Conservation (phyloP, 192 early-diverging fungal species). For the Jimgerdemannia flammicorona region DNA sequence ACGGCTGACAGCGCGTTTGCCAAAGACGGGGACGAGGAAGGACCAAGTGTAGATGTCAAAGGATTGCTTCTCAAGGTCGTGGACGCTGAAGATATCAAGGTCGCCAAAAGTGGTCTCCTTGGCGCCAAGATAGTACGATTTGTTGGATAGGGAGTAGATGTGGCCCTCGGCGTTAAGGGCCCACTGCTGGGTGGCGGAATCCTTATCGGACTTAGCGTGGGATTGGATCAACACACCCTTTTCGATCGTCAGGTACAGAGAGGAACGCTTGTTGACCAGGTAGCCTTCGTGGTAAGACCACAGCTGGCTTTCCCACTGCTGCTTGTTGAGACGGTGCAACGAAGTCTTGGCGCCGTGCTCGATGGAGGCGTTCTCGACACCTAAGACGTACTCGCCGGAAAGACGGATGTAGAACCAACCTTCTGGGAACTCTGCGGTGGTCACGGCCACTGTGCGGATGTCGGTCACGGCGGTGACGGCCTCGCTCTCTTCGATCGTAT, state of each 20-base stretch:
- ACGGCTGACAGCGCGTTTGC: not conserved
- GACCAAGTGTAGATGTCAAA: constrained; percentile 22
- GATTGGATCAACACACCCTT: not conserved
- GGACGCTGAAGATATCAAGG: constrained; percentile 4
- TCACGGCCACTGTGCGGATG: not conserved
- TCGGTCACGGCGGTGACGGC: not conserved
- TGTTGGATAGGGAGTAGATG: constrained; percentile 10
- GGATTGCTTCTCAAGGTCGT: constrained; percentile 12
- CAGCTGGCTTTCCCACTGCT: constrained; percentile 11
- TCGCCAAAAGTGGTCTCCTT: constrained; percentile 12
- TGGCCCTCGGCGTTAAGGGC: constrained; percentile 10
- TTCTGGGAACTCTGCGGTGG: not conserved
- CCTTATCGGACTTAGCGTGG: not conserved
- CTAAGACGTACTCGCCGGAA: not conserved
- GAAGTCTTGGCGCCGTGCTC: not conserved
- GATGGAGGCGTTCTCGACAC: not conserved
- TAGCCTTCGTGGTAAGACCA: constrained; percentile 31
- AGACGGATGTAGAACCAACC: not conserved
- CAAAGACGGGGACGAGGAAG: constrained; percentile 12
- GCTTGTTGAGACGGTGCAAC: not conserved
- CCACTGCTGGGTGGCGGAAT: constrained; percentile 13
- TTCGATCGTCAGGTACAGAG: constrained; percentile 1
- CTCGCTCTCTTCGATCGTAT: too few species aligned
- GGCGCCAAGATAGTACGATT: constrained; percentile 11
- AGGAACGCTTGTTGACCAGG: constrained; percentile 20